Evolutionary conservation across 805 yeast species (phyloP), one percentile per base, ranked within the genome.

Genomic region (Zygoascus ofunaensis): DNA sequence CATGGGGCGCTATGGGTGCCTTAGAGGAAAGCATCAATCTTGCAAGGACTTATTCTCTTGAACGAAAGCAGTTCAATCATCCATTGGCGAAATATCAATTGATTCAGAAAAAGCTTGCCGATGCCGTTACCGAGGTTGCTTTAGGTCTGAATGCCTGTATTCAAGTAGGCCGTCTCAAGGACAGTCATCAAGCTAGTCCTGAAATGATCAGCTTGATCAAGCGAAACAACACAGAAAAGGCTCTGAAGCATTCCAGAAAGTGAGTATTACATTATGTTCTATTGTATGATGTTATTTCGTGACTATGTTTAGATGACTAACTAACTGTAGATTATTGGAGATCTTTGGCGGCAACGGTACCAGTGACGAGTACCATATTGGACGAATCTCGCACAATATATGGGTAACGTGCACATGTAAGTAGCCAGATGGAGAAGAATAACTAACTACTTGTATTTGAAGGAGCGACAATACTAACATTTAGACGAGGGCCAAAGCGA

Each of bases 1-100:
- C 71, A 8, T 68, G 70, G 70, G 72, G 72, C 24, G 52, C 64
- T 14, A 64, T 68, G 59, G 72, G 72, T 19, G 72, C 72, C 2
- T 57, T 68, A 23, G 72, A 67, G 49, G 69, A 62, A 39, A 59
- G 70, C 2, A 48, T 69, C 26, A 55, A 51, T 14, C 51, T 63
- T 17, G 60, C 72, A 3, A 57, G 72, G 32, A 52, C 51, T 34
- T 69, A 68, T 51, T 42, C 69, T 3, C 50, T 68, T 34, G 72
- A 68, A 19, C 57, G 72, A 37, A 59, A 55, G 47, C 72, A 68
- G 55, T 68, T 68, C 54, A 46, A 53, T 35, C 56, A 64, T 41
- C 70, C 71, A 10, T 54, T 68, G 37, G 72, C 68, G n/a, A 52
- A 53, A 33, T 65, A 56, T 55, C 72, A 68, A 55, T 59, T 68